Base-by-base conservation (phyloP, 2,329 filamentous ascomycete genomes). In the Colletotrichum sp. region DNA sequence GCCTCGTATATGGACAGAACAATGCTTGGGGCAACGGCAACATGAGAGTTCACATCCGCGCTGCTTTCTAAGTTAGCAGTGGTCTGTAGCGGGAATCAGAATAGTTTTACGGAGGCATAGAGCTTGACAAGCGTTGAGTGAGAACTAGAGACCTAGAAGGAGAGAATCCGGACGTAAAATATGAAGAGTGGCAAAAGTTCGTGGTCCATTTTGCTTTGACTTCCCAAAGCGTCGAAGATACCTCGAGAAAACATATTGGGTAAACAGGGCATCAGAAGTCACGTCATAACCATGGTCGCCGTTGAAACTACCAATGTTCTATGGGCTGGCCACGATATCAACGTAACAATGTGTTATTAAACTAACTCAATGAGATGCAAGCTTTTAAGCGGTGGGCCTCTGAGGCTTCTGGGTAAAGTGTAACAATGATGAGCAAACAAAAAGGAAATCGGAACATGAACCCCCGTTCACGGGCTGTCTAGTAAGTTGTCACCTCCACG, bases 21-120 rank as follows among this genome's bases (percentile, higher is more conserved):
- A 64, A 32, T 7, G 71, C 71, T 12, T 71, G 67, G 71, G 71
- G 59, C 32, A 71, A 74, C 26, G 67, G 67, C 43, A 65, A 71
- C 32, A 39, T 74, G 57, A 28, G 24, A 18, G 67, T 74, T 8
- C 67, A 74, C n/a, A 74, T 74, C 43, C 57, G 71, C 6, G 16
- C 36, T 26, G 63, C 70, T 43, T 67, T 48, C 39, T 71, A 30
- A 52, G 43, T 52, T 21, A 24, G 6, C n/a, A 12, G n/a, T 21
- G 43, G 43, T 21, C n/a, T 21, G n/a, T 7, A 21, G n/a, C 10
- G 43, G n/a, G n/a, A 6, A 3, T 13, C 6, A 13, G 43, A 21
- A 1, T 5, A 21, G 43, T 21, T 21, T 21, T 5, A 52, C n/a
- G 12, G n/a, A 52, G n/a, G n/a, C 12, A 21, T 2, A 52, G 43